Percentiles rank a stretch among this genome's conserved stretches.
Evolutionary conservation across 352 stramenopile genomes (phyloP).

Genomic region (Phytophthora gonapodyides): DNA sequence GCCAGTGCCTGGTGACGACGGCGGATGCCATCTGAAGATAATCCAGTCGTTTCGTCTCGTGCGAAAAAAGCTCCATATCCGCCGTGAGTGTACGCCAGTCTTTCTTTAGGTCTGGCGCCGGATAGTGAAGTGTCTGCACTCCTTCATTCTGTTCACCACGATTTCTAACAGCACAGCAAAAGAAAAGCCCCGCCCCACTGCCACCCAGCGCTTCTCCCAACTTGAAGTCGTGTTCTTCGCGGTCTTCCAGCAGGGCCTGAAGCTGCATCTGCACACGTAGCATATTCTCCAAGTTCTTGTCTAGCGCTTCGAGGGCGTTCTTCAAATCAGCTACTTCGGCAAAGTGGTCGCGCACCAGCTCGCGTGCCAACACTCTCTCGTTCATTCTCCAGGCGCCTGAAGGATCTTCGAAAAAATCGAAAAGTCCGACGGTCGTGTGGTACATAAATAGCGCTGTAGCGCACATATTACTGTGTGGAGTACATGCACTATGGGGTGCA

Average conservation of each 20-base stretch:
- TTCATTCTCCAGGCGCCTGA: no score
- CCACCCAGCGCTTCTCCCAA: background rate
- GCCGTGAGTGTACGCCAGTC: conserved; percentile 9
- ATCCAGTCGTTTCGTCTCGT: background rate
- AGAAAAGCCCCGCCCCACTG: background rate
- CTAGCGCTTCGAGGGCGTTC: background rate
- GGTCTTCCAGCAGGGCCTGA: background rate
- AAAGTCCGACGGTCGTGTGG: no score
- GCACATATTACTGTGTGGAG: no score
- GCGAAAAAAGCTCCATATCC: conserved; percentile 3
- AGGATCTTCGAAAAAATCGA: no score
- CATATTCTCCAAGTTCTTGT: conserved; percentile 1
- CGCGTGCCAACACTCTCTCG: no score
- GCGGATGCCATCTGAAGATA: background rate
- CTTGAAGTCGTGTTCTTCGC: background rate
- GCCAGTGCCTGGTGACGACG: background rate
- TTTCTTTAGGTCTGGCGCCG: no score
- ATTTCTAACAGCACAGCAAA: background rate
- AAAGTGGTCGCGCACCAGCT: background rate
- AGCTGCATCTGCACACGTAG: background rate
- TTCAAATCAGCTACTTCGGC: background rate
- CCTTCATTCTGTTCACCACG: no score
- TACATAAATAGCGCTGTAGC: no score
- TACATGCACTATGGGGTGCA: no score
- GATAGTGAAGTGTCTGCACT: no score